phyloP scores from a whole-genome alignment of 805 yeast species.

The Candida incommunis region DNA sequence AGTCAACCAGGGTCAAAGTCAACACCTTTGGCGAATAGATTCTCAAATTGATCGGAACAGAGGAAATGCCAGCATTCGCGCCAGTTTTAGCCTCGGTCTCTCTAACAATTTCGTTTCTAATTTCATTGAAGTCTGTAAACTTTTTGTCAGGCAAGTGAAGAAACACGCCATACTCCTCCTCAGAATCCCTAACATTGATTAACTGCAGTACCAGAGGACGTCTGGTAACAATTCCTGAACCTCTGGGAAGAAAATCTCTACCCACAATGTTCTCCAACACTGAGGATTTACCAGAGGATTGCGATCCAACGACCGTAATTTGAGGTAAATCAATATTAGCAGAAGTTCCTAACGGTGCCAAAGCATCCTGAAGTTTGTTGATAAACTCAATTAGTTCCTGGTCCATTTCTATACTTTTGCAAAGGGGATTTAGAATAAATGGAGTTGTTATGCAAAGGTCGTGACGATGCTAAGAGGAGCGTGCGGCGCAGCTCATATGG shows the following conservation, averaged over 20 bases:
- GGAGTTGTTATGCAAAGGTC: neutral
- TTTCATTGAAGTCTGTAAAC: slow-evolving; percentile 77
- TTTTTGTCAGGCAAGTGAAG: slow-evolving; percentile 82
- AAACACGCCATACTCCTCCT: slow-evolving; percentile 91
- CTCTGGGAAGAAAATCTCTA: slow-evolving; percentile 81
- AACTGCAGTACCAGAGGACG: slow-evolving; percentile 72
- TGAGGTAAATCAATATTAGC: slow-evolving; percentile 78
- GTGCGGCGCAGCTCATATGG: no score
- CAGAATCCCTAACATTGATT: slow-evolving; percentile 49
- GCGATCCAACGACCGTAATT: slow-evolving; percentile 84
- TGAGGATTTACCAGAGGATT: slow-evolving; percentile 79
- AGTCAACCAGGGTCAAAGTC: slow-evolving; percentile 87
- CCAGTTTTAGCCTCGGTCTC: slow-evolving; percentile 80
- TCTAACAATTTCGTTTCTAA: slow-evolving; percentile 75
- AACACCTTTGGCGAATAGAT: slow-evolving; percentile 90
- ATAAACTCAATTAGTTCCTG: slow-evolving; percentile 69
- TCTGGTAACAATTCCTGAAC: slow-evolving; percentile 82
- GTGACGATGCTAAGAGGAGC: neutral
- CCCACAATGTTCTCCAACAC: slow-evolving; percentile 86
- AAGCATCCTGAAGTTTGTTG: slow-evolving; percentile 77
- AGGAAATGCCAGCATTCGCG: slow-evolving; percentile 67
- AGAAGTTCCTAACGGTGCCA: slow-evolving; percentile 83
- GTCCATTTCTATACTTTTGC: no score
- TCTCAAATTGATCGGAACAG: slow-evolving; percentile 85
- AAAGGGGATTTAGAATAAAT: no score